These are phyloP conservation scores for Multifurca ochricompacta DNA, from an alignment of 768 basidiomycete species.

Conservation along the genomic window DNA sequence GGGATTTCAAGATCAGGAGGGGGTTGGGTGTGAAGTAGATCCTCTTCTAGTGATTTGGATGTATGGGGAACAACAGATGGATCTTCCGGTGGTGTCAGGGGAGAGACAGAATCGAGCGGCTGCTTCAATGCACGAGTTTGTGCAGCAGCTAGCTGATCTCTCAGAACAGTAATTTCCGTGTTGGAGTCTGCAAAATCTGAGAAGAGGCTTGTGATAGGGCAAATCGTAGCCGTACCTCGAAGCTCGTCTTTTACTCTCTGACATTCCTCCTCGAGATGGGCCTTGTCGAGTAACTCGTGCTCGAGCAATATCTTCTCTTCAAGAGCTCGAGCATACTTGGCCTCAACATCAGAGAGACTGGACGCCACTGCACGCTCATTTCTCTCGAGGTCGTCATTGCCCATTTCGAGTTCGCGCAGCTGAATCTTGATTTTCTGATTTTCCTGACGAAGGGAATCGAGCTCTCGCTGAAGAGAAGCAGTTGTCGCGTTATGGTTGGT, in stretches of 20 bases:
- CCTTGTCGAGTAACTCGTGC: conserved; percentile 89
- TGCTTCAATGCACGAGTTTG: conserved; percentile 27
- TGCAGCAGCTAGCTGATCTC: conserved; percentile 54
- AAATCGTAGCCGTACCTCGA: conserved; percentile 52
- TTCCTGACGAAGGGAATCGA: conserved; percentile 73
- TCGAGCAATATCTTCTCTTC: conserved; percentile 98
- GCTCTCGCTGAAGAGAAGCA: conserved; percentile 84
- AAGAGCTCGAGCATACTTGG: conserved; percentile 80
- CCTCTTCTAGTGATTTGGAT: conserved; percentile 41
- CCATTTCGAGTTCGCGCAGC: conserved; percentile 88
- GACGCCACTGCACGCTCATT: conserved; percentile 86
- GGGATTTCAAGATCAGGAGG: conserved; percentile 54
- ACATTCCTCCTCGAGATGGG: conserved; percentile 79
- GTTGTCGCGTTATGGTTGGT: conserved; percentile 87
- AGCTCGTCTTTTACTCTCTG: conserved; percentile 91
- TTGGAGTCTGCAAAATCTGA: conserved; percentile 55
- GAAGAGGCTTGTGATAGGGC: conserved; percentile 7
- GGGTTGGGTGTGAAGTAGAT: conserved; percentile 49
- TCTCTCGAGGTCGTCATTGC: conserved; percentile 94
- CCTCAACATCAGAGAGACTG: conserved; percentile 75
- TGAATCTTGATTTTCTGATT: conserved; percentile 64
- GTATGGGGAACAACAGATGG: conserved; percentile 25
- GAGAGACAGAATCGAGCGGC: conserved; percentile 16
- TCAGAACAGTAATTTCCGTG: conserved; percentile 75
- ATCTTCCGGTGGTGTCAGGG: conserved; percentile 26